Percentiles rank a stretch among this genome's conserved stretches.
phyloP scores from a whole-genome alignment of 1,284 basidiomycete genomes.

The Takashimella tepidaria region DNA sequence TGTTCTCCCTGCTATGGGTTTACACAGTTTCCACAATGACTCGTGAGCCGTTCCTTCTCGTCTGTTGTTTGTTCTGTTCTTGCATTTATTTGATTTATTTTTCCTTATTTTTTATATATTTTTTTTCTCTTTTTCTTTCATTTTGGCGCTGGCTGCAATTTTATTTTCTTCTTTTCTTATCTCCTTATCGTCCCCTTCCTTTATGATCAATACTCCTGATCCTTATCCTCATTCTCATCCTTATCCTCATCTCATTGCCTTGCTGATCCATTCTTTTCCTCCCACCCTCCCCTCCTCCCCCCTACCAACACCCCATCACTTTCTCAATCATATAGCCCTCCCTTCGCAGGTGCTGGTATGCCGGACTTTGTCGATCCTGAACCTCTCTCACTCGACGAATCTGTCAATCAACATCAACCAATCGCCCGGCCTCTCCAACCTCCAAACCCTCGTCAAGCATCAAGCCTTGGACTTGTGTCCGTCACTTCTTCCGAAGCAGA shows the following conservation, averaged over 20 bases:
- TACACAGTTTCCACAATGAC: conserved; percentile 46
- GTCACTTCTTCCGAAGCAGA: neutral
- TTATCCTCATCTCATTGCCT: neutral
- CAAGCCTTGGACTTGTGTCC: neutral
- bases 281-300: neutral
- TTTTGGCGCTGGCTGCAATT: no score
- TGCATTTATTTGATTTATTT: neutral
- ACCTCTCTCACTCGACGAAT: conserved; percentile 26
- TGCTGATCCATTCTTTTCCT: neutral
- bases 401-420: neutral
- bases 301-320: neutral
- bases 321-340: conserved; percentile 24
- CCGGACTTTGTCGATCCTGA: conserved; percentile 29
- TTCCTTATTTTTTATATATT: neutral
- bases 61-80: neutral
- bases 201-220: neutral
- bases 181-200: neutral
- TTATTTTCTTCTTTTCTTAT: neutral
- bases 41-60: conserved; percentile 32
- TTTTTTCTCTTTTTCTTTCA: neutral
- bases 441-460: neutral
- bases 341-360: conserved; percentile 33
- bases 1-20: conserved; percentile 44
- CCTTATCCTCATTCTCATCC: neutral
- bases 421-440: no score